phyloP scores from a whole-genome alignment of 352 stramenopile species.

The Globisporangium megalacanthum region DNA sequence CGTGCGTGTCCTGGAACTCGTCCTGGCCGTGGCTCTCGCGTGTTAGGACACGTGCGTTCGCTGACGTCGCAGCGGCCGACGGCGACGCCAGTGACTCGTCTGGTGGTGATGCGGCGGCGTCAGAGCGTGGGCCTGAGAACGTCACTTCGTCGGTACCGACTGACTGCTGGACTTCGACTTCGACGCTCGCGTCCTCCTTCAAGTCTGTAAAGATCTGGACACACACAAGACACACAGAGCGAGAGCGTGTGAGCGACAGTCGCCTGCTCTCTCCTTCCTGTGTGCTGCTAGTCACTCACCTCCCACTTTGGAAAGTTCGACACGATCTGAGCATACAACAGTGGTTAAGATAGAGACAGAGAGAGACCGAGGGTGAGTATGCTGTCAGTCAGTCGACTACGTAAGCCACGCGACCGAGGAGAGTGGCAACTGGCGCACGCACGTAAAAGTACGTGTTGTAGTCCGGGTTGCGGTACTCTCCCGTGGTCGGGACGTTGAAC shows the following conservation, averaged over 20 bases:
- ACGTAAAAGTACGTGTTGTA: slow-evolving; percentile 57
- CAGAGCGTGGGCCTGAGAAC: slow-evolving; percentile 22
- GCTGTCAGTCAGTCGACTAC: neutral
- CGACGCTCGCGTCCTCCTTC: slow-evolving; percentile 18
- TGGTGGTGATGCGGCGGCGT: neutral
- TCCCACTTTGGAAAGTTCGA: slow-evolving; percentile 12
- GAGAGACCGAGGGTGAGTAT: too few relatives aligned
- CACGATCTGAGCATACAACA: slow-evolving; percentile 6
- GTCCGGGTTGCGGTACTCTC: slow-evolving; percentile 42
- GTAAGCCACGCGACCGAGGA: neutral
- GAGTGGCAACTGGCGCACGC: slow-evolving; percentile 4
- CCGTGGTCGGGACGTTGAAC: slow-evolving; percentile 48
- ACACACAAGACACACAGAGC: neutral
- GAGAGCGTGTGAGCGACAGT: neutral
- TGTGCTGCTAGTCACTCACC: neutral
- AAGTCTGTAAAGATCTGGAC: neutral
- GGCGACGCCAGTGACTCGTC: neutral
- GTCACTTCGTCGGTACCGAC: slow-evolving; percentile 46
- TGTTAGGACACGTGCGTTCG: slow-evolving; percentile 39
- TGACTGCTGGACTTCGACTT: slow-evolving; percentile 44
- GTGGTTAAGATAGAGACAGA: too few relatives aligned
- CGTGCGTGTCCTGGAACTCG: slow-evolving; percentile 44
- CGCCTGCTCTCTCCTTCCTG: neutral
- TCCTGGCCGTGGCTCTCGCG: slow-evolving; percentile 45
- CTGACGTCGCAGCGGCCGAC: slow-evolving; percentile 2